Evolutionary conservation across 140 eudicot genomes (phyloP).

Genomic region (Erigeron philadelphicus): DNA sequence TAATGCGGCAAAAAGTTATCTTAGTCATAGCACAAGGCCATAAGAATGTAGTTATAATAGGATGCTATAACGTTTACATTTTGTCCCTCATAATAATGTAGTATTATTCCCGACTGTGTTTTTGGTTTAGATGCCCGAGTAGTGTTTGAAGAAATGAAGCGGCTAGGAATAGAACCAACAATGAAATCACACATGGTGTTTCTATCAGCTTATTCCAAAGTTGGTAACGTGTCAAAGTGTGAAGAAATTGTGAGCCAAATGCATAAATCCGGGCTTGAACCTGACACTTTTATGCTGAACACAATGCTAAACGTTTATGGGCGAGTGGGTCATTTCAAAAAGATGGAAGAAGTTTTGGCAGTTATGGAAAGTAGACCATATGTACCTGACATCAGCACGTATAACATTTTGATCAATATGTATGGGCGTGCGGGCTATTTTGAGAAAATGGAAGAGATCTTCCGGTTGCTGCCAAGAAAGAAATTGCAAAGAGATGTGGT

Average conservation of each 20-base stretch:
- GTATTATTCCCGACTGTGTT: background rate
- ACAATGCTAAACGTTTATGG: slow-evolving; percentile 77
- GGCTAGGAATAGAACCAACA: slow-evolving; percentile 65
- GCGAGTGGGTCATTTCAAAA: slow-evolving; percentile 63
- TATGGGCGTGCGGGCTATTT: slow-evolving; percentile 83
- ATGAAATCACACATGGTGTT: slow-evolving; percentile 95
- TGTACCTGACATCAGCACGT: slow-evolving; percentile 69
- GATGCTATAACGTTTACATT: background rate
- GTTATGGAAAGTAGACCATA: slow-evolving; percentile 63
- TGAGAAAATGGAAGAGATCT: slow-evolving; percentile 75
- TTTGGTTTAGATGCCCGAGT: slow-evolving; percentile 64
- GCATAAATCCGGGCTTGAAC: slow-evolving; percentile 64
- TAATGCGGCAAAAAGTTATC: background rate
- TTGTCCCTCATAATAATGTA: background rate
- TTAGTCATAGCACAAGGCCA: background rate
- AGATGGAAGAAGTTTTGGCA: slow-evolving; percentile 76
- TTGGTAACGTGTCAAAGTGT: slow-evolving; percentile 56
- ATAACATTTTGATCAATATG: slow-evolving; percentile 74
- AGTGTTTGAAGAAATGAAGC: slow-evolving; percentile 73
- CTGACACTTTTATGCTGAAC: slow-evolving; percentile 76
- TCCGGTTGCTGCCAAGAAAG: slow-evolving; percentile 37
- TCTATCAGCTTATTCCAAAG: slow-evolving; percentile 73
- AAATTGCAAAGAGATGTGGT: slow-evolving; percentile 63
- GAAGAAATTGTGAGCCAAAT: slow-evolving; percentile 70
- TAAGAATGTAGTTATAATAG: background rate